phyloP scores from a whole-genome alignment of 2,329 filamentous ascomycete species.

The Beauveria australis region DNA sequence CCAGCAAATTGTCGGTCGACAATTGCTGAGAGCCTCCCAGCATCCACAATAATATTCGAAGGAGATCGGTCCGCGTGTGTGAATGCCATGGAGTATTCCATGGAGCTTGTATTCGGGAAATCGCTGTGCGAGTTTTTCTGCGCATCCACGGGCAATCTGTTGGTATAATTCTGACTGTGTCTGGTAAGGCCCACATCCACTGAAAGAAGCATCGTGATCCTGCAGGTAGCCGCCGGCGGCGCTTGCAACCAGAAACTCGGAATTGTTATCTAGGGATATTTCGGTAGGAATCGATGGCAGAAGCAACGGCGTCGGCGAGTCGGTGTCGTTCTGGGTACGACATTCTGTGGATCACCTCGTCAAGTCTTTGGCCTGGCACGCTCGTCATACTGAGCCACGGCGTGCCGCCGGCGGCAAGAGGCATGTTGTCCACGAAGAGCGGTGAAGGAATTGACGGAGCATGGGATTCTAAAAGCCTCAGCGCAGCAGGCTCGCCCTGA shows the following conservation, averaged over 20 bases:
- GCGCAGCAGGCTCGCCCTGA: neutral
- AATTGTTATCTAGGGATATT: constrained; percentile 11
- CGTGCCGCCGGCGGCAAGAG: neutral
- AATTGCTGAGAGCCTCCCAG: constrained; percentile 27
- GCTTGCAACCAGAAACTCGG: constrained; percentile 24
- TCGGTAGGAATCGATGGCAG: neutral
- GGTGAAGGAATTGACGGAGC: neutral
- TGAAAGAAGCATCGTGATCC: constrained; percentile 19
- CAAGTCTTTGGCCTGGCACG: neutral
- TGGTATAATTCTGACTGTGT: constrained; percentile 26
- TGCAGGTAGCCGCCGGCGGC: constrained; percentile 19
- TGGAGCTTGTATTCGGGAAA: neutral
- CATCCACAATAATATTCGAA: constrained; percentile 24
- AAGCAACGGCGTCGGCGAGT: neutral
- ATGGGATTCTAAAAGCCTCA: neutral
- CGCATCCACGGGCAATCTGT: constrained; percentile 16
- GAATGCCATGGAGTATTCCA: constrained; percentile 23
- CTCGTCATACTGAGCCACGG: constrained; percentile 1
- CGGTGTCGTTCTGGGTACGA: neutral
- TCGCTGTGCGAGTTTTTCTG: constrained; percentile 21
- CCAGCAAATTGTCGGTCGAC: constrained; percentile 40
- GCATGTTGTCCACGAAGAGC: neutral
- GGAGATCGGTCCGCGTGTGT: constrained; percentile 27
- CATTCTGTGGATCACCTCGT: constrained; percentile 15
- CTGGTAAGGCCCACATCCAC: constrained; percentile 19